Percentiles rank a stretch among this genome's conserved stretches.
Evolutionary conservation across 1,284 basidiomycete genomes (phyloP).

Genomic region (Ustilago trichophora): DNA sequence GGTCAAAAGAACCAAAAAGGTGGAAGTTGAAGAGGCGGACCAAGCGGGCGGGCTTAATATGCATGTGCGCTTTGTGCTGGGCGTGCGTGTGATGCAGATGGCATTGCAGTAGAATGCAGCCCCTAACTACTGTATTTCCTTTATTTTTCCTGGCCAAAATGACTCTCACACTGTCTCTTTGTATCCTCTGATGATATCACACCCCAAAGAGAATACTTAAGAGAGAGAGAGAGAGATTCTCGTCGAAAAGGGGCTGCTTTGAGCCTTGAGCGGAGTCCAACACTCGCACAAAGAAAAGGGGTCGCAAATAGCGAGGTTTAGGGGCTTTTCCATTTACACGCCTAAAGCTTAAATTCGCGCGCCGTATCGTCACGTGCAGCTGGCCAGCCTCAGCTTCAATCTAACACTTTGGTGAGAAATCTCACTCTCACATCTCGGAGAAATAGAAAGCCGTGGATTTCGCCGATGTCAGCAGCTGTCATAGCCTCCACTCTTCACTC

Average conservation of each 20-base stretch:
- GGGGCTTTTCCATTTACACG: constrained; percentile 9
- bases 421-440: background rate
- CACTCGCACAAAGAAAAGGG: constrained; percentile 6
- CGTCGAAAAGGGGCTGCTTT: background rate
- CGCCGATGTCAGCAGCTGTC: too few relatives aligned
- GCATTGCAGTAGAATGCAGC: background rate
- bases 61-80: background rate
- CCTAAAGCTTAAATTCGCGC: constrained; percentile 8
- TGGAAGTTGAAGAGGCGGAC: constrained; percentile 28
- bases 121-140: background rate
- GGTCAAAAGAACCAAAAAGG: constrained; percentile 13
- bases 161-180: background rate
- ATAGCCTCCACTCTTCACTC: too few relatives aligned
- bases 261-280: too few relatives aligned
- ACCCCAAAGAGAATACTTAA: too few relatives aligned
- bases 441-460: constrained; percentile 1
- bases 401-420: constrained; percentile 1
- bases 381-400: background rate
- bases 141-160: too few relatives aligned
- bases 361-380: constrained; percentile 23
- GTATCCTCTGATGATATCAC: background rate
- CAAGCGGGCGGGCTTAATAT: constrained; percentile 17
- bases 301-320: constrained; percentile 4
- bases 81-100: background rate
- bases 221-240: too few relatives aligned